These are phyloP conservation scores for Bonnemaisonia californica DNA, from an alignment of 31 red algal genomes.

Conservation along the genomic window DNA sequence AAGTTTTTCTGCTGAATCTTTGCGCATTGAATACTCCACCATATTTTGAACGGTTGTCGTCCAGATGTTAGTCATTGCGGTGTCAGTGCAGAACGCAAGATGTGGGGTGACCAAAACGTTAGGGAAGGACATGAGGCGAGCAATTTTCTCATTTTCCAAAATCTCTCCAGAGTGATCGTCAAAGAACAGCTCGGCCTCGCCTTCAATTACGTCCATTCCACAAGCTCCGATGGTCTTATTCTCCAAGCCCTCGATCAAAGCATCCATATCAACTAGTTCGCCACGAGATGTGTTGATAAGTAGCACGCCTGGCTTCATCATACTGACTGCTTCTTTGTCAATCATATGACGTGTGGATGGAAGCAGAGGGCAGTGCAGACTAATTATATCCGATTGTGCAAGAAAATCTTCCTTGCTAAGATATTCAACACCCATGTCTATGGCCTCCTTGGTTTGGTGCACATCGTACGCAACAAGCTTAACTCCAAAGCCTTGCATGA, in stretches of 20 bases:
- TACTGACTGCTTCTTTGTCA: conserved; percentile 40
- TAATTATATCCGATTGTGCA: conserved; percentile 60
- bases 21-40: conserved; percentile 35
- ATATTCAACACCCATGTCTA: conserved; percentile 75
- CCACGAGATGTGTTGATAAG: conserved; percentile 88
- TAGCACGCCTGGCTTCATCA: conserved; percentile 80
- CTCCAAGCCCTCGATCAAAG: conserved; percentile 62
- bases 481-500: conserved; percentile 71
- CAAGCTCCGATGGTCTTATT: conserved; percentile 61
- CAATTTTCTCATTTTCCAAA: conserved; percentile 70
- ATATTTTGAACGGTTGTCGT: conserved; percentile 69
- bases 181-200: conserved; percentile 82
- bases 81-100: conserved; percentile 86
- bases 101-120: conserved; percentile 89
- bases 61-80: conserved; percentile 77
- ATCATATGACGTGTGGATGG: conserved; percentile 81
- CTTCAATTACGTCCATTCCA: conserved; percentile 85
- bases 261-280: conserved; percentile 81
- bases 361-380: conserved; percentile 84
- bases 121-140: conserved; percentile 66
- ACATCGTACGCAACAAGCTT: conserved; percentile 74
- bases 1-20: background rate
- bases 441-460: conserved; percentile 42
- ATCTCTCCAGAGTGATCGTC: conserved; percentile 87
- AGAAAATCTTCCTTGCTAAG: conserved; percentile 49